Conservation (phyloP, 805 yeast genomes). For the Blastobotrys muscicola region DNA sequence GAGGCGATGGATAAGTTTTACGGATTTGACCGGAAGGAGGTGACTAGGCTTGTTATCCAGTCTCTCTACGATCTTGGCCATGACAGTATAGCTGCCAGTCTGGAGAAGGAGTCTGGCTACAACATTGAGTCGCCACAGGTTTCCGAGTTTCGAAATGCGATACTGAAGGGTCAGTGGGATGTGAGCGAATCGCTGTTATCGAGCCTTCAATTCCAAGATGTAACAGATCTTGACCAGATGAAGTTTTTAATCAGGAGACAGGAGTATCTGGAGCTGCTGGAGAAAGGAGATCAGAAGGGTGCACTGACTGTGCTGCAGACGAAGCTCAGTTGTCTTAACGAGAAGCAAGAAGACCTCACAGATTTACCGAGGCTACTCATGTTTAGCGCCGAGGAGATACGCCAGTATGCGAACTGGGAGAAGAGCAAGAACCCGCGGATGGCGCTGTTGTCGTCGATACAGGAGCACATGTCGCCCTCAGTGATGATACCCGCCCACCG, state of each 20-base stretch:
- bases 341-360: constrained; percentile 22
- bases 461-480: constrained; percentile 40
- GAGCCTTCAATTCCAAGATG: constrained; percentile 19
- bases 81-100: constrained; percentile 28
- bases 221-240: constrained; percentile 19
- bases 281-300: constrained; percentile 23
- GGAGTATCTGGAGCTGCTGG: constrained; percentile 35
- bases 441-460: constrained; percentile 33
- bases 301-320: constrained; percentile 34
- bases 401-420: constrained; percentile 25
- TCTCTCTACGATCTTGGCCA: constrained; percentile 43
- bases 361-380: constrained; percentile 22
- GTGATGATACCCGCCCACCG: constrained; percentile 46
- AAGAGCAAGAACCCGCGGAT: constrained; percentile 32
- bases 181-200: constrained; percentile 27
- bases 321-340: constrained; percentile 20
- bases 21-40: constrained; percentile 29
- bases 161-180: constrained; percentile 37
- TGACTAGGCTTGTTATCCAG: constrained; percentile 42
- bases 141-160: constrained; percentile 30
- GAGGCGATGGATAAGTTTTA: constrained; percentile 6
- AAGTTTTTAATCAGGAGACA: constrained; percentile 32
- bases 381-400: constrained; percentile 23
- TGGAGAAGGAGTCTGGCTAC: constrained; percentile 32
- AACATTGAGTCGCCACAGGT: constrained; percentile 35